Percentiles rank a stretch among this genome's conserved stretches.
Conservation (phyloP, 441 rosid species). For the Gossypium armourianum region DNA sequence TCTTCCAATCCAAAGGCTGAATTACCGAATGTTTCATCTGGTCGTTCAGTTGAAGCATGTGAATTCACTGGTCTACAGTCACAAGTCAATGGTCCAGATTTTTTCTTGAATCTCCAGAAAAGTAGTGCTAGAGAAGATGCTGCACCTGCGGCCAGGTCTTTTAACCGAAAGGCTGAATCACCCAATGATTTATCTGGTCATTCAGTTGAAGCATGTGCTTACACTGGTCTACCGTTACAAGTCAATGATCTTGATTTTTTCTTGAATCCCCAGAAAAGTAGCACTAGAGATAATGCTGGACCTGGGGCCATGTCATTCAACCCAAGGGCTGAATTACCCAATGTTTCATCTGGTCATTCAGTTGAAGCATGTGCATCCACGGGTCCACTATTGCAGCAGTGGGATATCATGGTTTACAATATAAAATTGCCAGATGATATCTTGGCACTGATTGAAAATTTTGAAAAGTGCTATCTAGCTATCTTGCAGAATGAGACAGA, state of each 20-base stretch:
- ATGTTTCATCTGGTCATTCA: conserved; percentile 25
- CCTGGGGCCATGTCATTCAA: conserved; percentile 20
- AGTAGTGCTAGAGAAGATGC: conserved; percentile 28
- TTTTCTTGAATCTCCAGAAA: conserved; percentile 74
- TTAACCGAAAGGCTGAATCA: conserved; percentile 18
- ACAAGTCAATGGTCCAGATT: conserved; percentile 61
- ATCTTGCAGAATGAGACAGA: conserved; percentile 34
- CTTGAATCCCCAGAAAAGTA: conserved; percentile 64
- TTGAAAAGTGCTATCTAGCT: conserved; percentile 36
- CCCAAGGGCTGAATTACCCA: conserved; percentile 20
- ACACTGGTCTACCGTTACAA: conserved; percentile 31
- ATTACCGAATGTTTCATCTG: conserved; percentile 25
- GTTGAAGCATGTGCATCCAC: conserved; percentile 18
- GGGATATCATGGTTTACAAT: conserved; percentile 29
- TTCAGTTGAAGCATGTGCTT: conserved; percentile 18
- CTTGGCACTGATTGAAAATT: conserved; percentile 29
- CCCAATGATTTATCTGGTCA: conserved; percentile 24
- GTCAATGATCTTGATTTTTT: conserved; percentile 71
- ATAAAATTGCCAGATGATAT: conserved; percentile 35
- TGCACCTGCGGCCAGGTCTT: conserved; percentile 22
- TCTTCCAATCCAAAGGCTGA: conserved; percentile 19
- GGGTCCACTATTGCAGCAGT: conserved; percentile 22
- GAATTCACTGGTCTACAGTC: conserved; percentile 27
- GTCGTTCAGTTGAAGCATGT: conserved; percentile 21
- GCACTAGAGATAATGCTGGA: conserved; percentile 26